Percentiles rank a stretch among this genome's conserved stretches.
These are phyloP conservation scores for Trichoderma erinaceum DNA, from an alignment of 495 filamentous ascomycete genomes.

Conservation along the genomic window DNA sequence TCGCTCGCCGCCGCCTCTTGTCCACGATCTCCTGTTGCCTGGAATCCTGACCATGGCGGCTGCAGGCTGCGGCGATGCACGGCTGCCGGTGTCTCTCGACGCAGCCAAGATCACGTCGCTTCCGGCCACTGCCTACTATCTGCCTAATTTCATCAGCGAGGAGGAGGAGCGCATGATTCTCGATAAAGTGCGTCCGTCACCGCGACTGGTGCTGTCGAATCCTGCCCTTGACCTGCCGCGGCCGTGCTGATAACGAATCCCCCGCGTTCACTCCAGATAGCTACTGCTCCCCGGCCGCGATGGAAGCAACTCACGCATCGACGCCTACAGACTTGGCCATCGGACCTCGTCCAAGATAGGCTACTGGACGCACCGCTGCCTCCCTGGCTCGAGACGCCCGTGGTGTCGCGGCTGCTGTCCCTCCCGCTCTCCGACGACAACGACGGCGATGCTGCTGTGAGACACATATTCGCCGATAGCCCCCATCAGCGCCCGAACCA, in stretches of 20 bases:
- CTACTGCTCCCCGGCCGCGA: conserved; percentile 60
- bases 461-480: conserved; percentile 57
- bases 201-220: neutral
- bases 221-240: neutral
- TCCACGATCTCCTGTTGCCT: neutral
- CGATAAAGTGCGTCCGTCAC: conserved; percentile 48
- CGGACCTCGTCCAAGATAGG: conserved; percentile 64
- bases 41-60: conserved; percentile 15
- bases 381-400: conserved; percentile 64
- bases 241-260: conserved; percentile 21
- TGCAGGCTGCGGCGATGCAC: conserved; percentile 18
- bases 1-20: neutral
- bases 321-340: conserved; percentile 86
- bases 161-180: conserved; percentile 69
- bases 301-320: conserved; percentile 84
- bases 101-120: conserved; percentile 50
- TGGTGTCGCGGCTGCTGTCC: conserved; percentile 60
- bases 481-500: conserved; percentile 81
- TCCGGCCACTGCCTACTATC: conserved; percentile 72
- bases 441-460: conserved; percentile 20
- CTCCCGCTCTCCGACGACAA: conserved; percentile 31
- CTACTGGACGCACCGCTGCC: conserved; percentile 74
- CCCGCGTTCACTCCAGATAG: conserved; percentile 31
- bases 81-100: conserved; percentile 41
- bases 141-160: conserved; percentile 74